Base-by-base conservation (phyloP, 805 yeast species). In the Torulaspora quercuum region DNA sequence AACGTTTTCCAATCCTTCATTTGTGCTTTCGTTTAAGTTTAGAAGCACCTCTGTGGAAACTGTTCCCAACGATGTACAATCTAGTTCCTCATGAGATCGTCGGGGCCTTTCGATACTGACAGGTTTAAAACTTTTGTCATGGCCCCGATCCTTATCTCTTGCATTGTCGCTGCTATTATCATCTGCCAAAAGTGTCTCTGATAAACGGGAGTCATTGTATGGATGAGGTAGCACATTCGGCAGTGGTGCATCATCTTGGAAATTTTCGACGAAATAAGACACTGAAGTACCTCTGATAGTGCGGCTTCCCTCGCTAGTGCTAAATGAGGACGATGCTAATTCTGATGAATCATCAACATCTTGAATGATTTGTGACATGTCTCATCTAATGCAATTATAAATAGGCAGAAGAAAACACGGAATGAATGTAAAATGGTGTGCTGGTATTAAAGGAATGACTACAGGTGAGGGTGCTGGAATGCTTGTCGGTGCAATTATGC, bases 1-100 rank as follows among this genome's bases (percentile, higher is more conserved):
- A n/a, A n/a, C n/a, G n/a, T n/a, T n/a, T n/a, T n/a, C n/a, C n/a
- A n/a, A n/a, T n/a, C 22, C 24, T 5, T n/a, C 13, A 14, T 14
- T 23, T 9, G 18, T 8, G 14, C 17, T 23, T 24, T 23, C 29
- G 17, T 18, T 25, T 10, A 14, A 7, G 11, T 33, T 33, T 20
- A 33, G 19, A 6, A 44, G 36, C 18, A 44, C 23, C 2, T 38
- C 35, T 3, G 48, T 44, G 7, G 48, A 42, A 8, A 44, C 26
- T 5, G 48, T 44, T 8, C 39, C 39, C n/a, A 25, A 10, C 12
- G 12, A 21, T 22, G 18, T 6, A 22, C 14, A n/a, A 21, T 13
- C 5, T 20, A 18, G 17, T 19, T 21, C 15, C 11, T 12, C 1
- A 16, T 10, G 10, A 14, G 22, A 5, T 25, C 20, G 7, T 11